Percentiles rank a stretch among this genome's conserved stretches.
Evolutionary conservation across 192 early-diverging fungal species (phyloP).

Genomic region (Bifiguratus adelaidae): DNA sequence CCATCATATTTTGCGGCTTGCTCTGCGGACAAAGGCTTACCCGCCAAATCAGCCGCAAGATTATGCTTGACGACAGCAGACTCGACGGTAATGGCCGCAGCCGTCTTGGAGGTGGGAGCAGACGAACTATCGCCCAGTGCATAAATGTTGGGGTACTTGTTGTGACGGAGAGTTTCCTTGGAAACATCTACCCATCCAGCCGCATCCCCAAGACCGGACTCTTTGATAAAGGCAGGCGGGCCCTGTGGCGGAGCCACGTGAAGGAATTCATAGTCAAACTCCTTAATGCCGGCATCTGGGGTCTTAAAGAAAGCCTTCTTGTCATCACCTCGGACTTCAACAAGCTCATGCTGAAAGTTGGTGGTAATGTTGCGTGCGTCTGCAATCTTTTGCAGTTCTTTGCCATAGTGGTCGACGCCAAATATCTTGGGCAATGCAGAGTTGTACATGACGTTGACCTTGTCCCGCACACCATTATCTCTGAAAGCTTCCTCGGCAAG

Average conservation of each 20-base stretch:
- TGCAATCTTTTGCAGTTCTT: constrained; percentile 53
- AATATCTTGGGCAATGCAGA: constrained; percentile 82
- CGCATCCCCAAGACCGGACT: constrained; percentile 55
- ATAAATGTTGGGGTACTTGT: constrained; percentile 66
- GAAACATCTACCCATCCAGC: constrained; percentile 78
- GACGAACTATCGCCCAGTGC: constrained; percentile 76
- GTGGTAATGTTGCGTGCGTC: constrained; percentile 56
- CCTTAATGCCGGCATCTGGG: constrained; percentile 43
- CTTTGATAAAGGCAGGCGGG: constrained; percentile 68
- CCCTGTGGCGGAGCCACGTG: constrained; percentile 81
- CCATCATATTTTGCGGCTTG: constrained; percentile 59
- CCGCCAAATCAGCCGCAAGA: constrained; percentile 48
- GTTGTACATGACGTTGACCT: constrained; percentile 62
- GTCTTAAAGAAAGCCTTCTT: constrained; percentile 66
- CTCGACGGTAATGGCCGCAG: constrained; percentile 77
- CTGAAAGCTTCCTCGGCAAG: constrained; percentile 78
- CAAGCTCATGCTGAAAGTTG: constrained; percentile 60
- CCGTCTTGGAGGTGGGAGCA: constrained; percentile 86
- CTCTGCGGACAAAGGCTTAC: constrained; percentile 18
- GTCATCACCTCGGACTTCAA: constrained; percentile 49
- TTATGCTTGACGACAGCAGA: constrained; percentile 67
- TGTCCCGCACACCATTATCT: constrained; percentile 52
- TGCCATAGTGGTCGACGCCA: constrained; percentile 74
- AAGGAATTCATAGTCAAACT: constrained; percentile 67
- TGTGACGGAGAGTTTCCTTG: constrained; percentile 71